These are phyloP conservation scores for Trametes elegans DNA, from an alignment of 768 basidiomycete genomes.

Conservation along the genomic window DNA sequence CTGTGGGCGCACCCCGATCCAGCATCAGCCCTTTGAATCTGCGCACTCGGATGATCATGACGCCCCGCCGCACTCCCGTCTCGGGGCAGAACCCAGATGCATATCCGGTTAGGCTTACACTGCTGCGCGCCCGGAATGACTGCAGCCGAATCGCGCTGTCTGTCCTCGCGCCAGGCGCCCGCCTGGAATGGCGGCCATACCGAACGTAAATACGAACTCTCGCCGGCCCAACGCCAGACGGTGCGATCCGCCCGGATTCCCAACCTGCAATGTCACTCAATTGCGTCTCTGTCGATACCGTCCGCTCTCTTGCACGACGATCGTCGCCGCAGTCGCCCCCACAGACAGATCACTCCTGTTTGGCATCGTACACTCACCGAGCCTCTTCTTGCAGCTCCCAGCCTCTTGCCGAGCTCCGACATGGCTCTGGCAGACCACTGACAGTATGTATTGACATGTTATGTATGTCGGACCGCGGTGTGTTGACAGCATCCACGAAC, in stretches of 20 bases:
- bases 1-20: background rate
- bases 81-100: background rate
- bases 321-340: background rate
- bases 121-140: constrained; percentile 3
- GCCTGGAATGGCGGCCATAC: constrained; percentile 4
- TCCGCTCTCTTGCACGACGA: constrained; percentile 2
- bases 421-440: no score
- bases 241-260: no score
- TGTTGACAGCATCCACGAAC: background rate
- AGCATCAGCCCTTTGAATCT: background rate
- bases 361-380: constrained; percentile 1
- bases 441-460: no score
- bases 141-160: background rate
- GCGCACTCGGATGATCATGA: no score
- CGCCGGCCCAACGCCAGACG: background rate
- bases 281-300: no score
- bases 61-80: background rate
- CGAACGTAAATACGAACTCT: no score
- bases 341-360: background rate
- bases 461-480: no score
- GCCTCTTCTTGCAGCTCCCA: background rate
- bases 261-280: no score
- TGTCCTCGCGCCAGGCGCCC: constrained; percentile 9
- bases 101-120: no score
- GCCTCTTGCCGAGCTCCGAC: constrained; percentile 4